Percentiles rank a stretch among this genome's conserved stretches.
Conservation (phyloP, 164 flowering plant genomes). For the Nymphaea thermarum region DNA sequence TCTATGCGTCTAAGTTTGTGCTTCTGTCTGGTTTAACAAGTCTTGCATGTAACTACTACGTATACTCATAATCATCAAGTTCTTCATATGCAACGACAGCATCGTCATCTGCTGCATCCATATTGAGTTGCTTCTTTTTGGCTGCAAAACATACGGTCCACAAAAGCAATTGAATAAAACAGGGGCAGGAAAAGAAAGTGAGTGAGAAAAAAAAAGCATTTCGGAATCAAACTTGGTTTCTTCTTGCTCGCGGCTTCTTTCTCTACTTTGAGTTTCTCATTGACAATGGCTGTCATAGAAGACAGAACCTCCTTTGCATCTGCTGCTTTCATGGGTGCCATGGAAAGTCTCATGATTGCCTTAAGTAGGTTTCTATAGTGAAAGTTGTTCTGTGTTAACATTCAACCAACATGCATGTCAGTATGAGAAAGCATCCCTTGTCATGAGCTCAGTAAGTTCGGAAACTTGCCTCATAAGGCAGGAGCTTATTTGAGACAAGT, state of each 20-base stretch:
- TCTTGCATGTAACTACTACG: conserved; percentile 19
- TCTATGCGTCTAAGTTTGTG: too few relatives aligned
- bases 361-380: conserved; percentile 78
- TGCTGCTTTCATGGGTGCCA: conserved; percentile 65
- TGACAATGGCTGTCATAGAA: conserved; percentile 79
- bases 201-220: neutral
- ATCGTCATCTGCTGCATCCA: conserved; percentile 73
- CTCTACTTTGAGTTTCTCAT: conserved; percentile 90
- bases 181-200: neutral
- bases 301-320: conserved; percentile 94
- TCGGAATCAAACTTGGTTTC: conserved; percentile 48
- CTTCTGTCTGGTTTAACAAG: too few relatives aligned
- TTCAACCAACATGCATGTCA: neutral
- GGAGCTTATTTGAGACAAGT: conserved; percentile 64
- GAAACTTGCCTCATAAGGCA: conserved; percentile 55
- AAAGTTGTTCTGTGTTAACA: conserved; percentile 69
- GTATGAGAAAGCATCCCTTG: neutral
- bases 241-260: conserved; percentile 91
- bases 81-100: conserved; percentile 33
- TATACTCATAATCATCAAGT: conserved; percentile 69
- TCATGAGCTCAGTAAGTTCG: neutral
- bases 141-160: conserved; percentile 12
- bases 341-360: conserved; percentile 77
- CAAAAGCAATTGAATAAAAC: neutral
- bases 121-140: conserved; percentile 72